Conservation (phyloP, 1,139 yeast genomes). For the Lodderomyces parapsilosis region DNA sequence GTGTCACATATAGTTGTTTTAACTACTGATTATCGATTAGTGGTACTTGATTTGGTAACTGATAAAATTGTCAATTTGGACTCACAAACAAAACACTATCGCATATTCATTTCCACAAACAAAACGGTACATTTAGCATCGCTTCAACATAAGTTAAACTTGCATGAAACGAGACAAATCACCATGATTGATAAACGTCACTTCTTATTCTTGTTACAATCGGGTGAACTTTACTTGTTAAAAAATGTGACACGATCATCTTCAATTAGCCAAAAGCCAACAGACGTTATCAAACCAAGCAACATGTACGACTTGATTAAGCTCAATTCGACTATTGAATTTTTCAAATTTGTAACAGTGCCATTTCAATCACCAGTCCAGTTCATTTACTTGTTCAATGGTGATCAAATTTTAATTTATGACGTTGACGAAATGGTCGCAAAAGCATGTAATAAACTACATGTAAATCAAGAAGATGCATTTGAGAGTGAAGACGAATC, state of each 20-base stretch:
- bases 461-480: constrained; percentile 17
- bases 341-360: constrained; percentile 27
- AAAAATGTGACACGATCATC: constrained; percentile 25
- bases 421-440: constrained; percentile 31
- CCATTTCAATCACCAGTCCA: constrained; percentile 17
- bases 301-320: constrained; percentile 41
- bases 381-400: constrained; percentile 30
- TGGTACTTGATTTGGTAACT: constrained; percentile 28
- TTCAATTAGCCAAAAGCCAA: constrained; percentile 9
- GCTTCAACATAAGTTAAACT: constrained; percentile 26
- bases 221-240: constrained; percentile 41
- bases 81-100: constrained; percentile 19
- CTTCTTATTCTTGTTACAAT: constrained; percentile 34
- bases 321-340: constrained; percentile 31
- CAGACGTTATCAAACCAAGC: constrained; percentile 16
- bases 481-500: constrained; percentile 20
- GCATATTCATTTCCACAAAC: constrained; percentile 30
- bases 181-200: constrained; percentile 31
- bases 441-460: constrained; percentile 20
- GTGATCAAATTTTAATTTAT: constrained; percentile 30
- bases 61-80: constrained; percentile 11
- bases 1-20: constrained; percentile 27
- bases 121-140: constrained; percentile 39
- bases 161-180: constrained; percentile 25
- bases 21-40: constrained; percentile 29